A percentile compares a stretch with the other conserved stretches of the same genome.
phyloP scores from a whole-genome alignment of 2,329 filamentous ascomycete genomes.

The Madurella fahalii region DNA sequence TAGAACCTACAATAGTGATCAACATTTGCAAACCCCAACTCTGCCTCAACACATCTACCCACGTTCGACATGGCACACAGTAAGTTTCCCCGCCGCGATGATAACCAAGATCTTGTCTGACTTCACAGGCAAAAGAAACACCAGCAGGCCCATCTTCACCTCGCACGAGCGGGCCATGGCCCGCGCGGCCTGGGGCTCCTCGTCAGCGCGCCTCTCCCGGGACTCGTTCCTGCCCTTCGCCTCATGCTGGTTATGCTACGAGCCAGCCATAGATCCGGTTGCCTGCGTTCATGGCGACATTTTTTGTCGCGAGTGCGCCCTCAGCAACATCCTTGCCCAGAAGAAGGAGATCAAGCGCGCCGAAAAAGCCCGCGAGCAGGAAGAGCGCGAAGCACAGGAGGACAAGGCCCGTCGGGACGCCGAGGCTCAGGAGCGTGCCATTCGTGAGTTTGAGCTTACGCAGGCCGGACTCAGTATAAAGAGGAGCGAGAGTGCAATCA shows the following conservation, averaged over 20 bases:
- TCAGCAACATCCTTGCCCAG: conserved; percentile 86
- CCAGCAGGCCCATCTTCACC: conserved; percentile 88
- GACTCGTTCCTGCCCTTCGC: conserved; percentile 92
- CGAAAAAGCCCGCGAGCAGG: conserved; percentile 61
- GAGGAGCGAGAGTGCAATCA: conserved; percentile 35
- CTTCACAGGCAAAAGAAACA: conserved; percentile 72
- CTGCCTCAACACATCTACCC: background rate
- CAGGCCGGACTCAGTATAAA: conserved; percentile 64
- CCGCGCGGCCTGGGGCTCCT: conserved; percentile 75
- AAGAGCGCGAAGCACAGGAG: conserved; percentile 59
- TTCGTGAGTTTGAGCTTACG: conserved; percentile 79
- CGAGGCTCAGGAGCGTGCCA: conserved; percentile 64
- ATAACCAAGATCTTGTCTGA: conserved; percentile 9
- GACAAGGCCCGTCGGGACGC: conserved; percentile 58
- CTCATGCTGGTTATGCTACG: conserved; percentile 81
- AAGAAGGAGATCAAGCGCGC: conserved; percentile 84
- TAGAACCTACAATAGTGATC: no score
- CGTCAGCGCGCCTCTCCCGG: conserved; percentile 76
- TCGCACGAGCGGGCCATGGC: conserved; percentile 82
- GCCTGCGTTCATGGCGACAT: conserved; percentile 81
- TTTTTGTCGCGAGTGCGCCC: conserved; percentile 92
- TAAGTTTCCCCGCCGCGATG: conserved; percentile 29
- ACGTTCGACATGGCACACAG: conserved; percentile 41
- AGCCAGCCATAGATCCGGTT: conserved; percentile 75
- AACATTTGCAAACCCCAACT: background rate